phyloP scores from a whole-genome alignment of 1,139 yeast genomes.

The Meyerozyma guilliermondii region DNA sequence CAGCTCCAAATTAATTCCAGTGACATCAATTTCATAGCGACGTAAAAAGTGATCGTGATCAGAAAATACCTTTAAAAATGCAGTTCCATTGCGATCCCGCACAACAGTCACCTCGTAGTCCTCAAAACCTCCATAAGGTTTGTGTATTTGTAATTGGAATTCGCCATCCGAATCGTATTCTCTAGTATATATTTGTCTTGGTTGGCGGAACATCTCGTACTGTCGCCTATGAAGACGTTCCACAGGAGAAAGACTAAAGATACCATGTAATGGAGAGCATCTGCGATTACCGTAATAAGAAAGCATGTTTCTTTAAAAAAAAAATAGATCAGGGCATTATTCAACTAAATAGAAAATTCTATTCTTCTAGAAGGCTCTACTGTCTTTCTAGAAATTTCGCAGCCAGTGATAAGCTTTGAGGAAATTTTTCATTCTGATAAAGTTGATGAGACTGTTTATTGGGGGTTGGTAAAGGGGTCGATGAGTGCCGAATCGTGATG shows the following conservation, averaged over 20 bases:
- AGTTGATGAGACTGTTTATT: no score
- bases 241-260: neutral
- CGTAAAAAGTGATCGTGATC: neutral
- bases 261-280: neutral
- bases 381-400: neutral
- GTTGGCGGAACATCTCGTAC: neutral
- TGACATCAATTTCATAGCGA: neutral
- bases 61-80: neutral
- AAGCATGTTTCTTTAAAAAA: neutral
- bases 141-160: neutral
- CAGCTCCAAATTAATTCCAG: neutral
- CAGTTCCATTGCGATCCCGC: neutral
- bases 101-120: slow-evolving; percentile 1
- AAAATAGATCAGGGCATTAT: neutral
- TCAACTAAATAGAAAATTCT: neutral
- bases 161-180: neutral
- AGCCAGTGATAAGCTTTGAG: neutral
- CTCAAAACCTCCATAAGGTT: neutral
- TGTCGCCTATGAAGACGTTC: neutral
- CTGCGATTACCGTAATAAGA: neutral
- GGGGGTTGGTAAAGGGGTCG: no score
- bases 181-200: neutral
- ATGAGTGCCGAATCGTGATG: no score
- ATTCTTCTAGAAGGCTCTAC: neutral
- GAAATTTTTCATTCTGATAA: no score